Evolutionary conservation across 2,329 filamentous ascomycete species (phyloP).

Genomic region (Hypocreales sp.): DNA sequence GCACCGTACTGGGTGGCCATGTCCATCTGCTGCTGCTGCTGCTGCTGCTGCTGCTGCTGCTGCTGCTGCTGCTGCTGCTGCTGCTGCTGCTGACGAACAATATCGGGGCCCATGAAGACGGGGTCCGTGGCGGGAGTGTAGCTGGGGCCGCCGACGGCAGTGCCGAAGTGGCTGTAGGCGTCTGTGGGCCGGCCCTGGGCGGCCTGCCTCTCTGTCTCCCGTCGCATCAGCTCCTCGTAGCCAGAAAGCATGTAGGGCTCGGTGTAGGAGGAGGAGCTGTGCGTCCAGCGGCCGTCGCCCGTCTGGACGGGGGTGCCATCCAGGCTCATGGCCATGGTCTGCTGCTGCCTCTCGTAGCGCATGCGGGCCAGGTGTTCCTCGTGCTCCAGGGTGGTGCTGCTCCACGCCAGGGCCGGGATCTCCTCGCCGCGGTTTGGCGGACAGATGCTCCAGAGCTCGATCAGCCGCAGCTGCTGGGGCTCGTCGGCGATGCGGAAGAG

Average conservation of each 20-base stretch:
- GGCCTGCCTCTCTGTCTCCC: constrained; percentile 38
- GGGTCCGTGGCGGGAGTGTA: constrained; percentile 51
- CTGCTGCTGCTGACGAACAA: constrained; percentile 32
- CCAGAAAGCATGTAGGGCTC: constrained; percentile 79
- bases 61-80: constrained; percentile 37
- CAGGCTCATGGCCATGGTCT: constrained; percentile 30
- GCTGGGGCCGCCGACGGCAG: constrained; percentile 17
- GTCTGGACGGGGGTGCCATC: constrained; percentile 38
- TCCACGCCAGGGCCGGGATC: constrained; percentile 37
- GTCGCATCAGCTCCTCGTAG: constrained; percentile 54
- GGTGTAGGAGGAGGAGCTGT: constrained; percentile 25
- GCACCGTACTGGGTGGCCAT: constrained; percentile 58
- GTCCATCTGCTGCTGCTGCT: constrained; percentile 34
- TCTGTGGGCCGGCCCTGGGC: constrained; percentile 20
- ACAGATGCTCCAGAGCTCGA: constrained; percentile 76
- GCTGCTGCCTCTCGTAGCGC: constrained; percentile 37
- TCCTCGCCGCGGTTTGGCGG: constrained; percentile 46
- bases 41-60: constrained; percentile 35
- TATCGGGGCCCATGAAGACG: constrained; percentile 40
- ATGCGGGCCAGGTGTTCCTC: constrained; percentile 43
- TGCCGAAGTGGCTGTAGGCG: constrained; percentile 28
- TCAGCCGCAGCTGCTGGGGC: constrained; percentile 55
- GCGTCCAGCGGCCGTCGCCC: constrained; percentile 36
- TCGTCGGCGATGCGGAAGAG: constrained; percentile 64
- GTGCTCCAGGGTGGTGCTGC: constrained; percentile 36